Conservation (phyloP, 352 stramenopile genomes). For the Phytophthora macrochlamydospora region DNA sequence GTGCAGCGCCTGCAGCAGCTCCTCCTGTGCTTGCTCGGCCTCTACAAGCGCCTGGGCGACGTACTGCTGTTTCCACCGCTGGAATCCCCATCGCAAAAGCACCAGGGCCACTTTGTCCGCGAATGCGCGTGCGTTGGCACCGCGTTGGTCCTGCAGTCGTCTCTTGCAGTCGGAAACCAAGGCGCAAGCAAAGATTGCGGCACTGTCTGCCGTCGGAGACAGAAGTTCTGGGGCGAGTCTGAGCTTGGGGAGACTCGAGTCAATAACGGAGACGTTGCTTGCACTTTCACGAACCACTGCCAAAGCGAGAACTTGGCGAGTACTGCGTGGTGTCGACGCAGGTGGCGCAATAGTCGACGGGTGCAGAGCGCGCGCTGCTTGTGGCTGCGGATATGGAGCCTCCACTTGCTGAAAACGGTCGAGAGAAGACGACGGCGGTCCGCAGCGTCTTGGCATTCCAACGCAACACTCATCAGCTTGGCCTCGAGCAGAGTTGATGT, state of each 20-base stretch:
- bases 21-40: constrained; percentile 44
- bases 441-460: constrained; percentile 8
- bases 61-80: constrained; percentile 58
- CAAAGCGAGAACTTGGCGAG: constrained; percentile 44
- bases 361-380: constrained; percentile 11
- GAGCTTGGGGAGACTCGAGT: constrained; percentile 8
- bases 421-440: constrained; percentile 8
- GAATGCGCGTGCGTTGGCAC: constrained; percentile 30
- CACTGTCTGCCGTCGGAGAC: constrained; percentile 8
- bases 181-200: constrained; percentile 15
- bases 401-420: constrained; percentile 26
- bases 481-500: constrained; percentile 8
- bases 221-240: constrained; percentile 20
- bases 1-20: constrained; percentile 50
- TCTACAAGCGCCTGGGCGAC: constrained; percentile 44
- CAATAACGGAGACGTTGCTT: constrained; percentile 30
- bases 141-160: constrained; percentile 15
- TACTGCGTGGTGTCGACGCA: constrained; percentile 30
- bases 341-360: constrained; percentile 18
- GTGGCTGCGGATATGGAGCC: constrained; percentile 9
- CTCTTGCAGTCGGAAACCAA: constrained; percentile 18
- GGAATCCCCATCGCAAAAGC: constrained; percentile 39
- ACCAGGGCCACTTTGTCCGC: constrained; percentile 23
- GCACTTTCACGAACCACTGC: constrained; percentile 47
- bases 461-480: constrained; percentile 11